These are phyloP conservation scores for Teunomyces lycoperdinae DNA, from an alignment of 805 yeast species.

Conservation along the genomic window DNA sequence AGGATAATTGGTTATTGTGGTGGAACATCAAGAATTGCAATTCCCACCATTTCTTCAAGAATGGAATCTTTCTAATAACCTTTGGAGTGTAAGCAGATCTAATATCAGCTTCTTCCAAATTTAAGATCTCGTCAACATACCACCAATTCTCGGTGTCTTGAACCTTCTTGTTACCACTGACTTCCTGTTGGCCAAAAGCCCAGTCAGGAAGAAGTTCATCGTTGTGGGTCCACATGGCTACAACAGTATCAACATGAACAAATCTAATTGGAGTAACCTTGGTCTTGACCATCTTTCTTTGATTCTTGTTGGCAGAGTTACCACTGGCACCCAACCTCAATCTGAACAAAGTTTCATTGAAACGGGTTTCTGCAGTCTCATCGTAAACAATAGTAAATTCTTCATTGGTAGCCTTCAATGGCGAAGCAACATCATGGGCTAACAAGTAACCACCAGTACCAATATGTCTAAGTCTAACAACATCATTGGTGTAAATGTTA, in stretches of 20 bases:
- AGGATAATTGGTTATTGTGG: conserved; percentile 81
- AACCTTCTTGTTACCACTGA: conserved; percentile 87
- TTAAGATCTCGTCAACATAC: conserved; percentile 69
- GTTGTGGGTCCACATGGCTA: conserved; percentile 91
- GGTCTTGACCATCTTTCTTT: conserved; percentile 57
- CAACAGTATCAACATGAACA: conserved; percentile 81
- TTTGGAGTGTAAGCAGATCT: conserved; percentile 69
- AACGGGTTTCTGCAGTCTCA: conserved; percentile 50
- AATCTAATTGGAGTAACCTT: conserved; percentile 67
- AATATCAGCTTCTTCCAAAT: conserved; percentile 49
- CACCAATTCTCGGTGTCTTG: conserved; percentile 68
- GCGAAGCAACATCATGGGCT: conserved; percentile 96
- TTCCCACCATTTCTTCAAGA: conserved; percentile 85
- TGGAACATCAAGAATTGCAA: conserved; percentile 85
- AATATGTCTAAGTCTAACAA: conserved; percentile 76
- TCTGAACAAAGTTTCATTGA: conserved; percentile 75
- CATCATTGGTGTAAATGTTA: conserved; percentile 63
- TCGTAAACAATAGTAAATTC: conserved; percentile 76
- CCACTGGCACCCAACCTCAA: conserved; percentile 49
- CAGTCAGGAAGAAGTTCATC: conserved; percentile 88
- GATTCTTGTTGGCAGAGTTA: conserved; percentile 38
- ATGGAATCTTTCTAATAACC: conserved; percentile 59
- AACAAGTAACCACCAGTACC: conserved; percentile 75
- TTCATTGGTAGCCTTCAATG: conserved; percentile 86
- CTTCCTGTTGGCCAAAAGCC: conserved; percentile 91